Evolutionary conservation across 495 filamentous ascomycete species (phyloP), one percentile per base, ranked within the genome.

Genomic region (Hyphodiscus hymeniophilus): DNA sequence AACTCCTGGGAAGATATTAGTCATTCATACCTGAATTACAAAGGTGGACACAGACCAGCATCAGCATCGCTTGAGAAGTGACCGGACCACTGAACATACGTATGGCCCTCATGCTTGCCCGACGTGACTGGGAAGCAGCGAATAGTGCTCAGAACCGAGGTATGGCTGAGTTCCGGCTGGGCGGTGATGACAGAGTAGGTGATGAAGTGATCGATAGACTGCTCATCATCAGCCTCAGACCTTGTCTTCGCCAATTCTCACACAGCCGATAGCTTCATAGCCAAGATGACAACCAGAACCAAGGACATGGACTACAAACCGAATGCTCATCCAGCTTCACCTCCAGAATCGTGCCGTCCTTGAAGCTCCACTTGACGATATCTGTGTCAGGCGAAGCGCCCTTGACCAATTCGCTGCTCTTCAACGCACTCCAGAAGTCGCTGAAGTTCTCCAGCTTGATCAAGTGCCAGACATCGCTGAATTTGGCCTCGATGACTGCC

Each of bases 321-420:
- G 75, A 79, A 65, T 84, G 79, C 65, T 82, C 81, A 60, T 85
- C 81, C 62, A 79, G 76, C 76, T 84, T 84, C 50, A 85, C 73
- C 54, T 85, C 80, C 30, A 81, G 58, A 42, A 69, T 60, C 21
- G 71, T 77, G 13, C 79, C 81, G 53, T 85, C 80, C 46, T 73
- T 70, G 65, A 82, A 85, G 6, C 64, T 71, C 80, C 81, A 85
- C 56, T 73, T 67, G 24, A 81, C 69, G 41, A 83, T 61, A 49
- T 82, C 77, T n/a, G 80, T 75, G 56, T 85, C 80, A 17, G 67
- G 58, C 44, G 64, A 76, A 31, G 69, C 61, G 15, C 76, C 79
- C 60, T 79, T 79, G 56, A 79, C 73, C 38, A 60, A 64, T 49
- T 81, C 73, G 56, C 71, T 70, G 48, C 73, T 73, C 26, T 67